Evolutionary conservation across 2,329 filamentous ascomycete species (phyloP).

Genomic region (Trichoderma citrinoviride): DNA sequence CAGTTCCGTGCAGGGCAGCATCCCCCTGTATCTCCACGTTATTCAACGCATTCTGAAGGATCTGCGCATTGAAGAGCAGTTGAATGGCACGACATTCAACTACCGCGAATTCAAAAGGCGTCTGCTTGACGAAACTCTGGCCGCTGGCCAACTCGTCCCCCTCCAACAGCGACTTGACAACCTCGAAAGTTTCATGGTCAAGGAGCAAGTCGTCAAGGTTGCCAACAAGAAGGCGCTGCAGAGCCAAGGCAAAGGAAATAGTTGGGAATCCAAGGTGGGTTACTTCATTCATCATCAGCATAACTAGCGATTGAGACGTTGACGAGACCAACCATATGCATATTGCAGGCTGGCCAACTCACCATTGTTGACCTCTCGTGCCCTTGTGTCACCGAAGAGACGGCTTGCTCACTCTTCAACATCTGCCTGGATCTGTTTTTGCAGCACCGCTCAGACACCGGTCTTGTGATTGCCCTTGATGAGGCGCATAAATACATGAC

Average conservation of each 20-base stretch:
- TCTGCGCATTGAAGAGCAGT: slow-evolving; percentile 49
- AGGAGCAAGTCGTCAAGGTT: slow-evolving; percentile 23
- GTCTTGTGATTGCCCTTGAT: slow-evolving; percentile 67
- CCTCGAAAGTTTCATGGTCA: slow-evolving; percentile 48
- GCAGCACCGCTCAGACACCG: slow-evolving; percentile 45
- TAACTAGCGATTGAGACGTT: too few species aligned
- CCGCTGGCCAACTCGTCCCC: slow-evolving; percentile 49
- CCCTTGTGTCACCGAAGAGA: slow-evolving; percentile 64
- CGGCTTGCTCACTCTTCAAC: slow-evolving; percentile 70
- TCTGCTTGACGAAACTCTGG: slow-evolving; percentile 39
- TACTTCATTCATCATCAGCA: neutral
- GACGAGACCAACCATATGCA: neutral
- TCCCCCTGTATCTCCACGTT: slow-evolving; percentile 59
- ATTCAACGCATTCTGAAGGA: slow-evolving; percentile 56
- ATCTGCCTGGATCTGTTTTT: slow-evolving; percentile 67
- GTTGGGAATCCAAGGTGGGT: slow-evolving; percentile 24
- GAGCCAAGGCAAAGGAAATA: slow-evolving; percentile 14
- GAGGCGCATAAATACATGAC: slow-evolving; percentile 79
- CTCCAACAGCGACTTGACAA: slow-evolving; percentile 43
- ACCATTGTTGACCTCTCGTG: slow-evolving; percentile 66
- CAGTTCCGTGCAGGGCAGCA: slow-evolving; percentile 32
- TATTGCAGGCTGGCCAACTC: slow-evolving; percentile 32
- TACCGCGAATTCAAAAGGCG: slow-evolving; percentile 48
- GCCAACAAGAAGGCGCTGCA: neutral
- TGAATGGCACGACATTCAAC: slow-evolving; percentile 39